phyloP scores from a whole-genome alignment of 352 stramenopile genomes.

The Globisporangium middletonii region DNA sequence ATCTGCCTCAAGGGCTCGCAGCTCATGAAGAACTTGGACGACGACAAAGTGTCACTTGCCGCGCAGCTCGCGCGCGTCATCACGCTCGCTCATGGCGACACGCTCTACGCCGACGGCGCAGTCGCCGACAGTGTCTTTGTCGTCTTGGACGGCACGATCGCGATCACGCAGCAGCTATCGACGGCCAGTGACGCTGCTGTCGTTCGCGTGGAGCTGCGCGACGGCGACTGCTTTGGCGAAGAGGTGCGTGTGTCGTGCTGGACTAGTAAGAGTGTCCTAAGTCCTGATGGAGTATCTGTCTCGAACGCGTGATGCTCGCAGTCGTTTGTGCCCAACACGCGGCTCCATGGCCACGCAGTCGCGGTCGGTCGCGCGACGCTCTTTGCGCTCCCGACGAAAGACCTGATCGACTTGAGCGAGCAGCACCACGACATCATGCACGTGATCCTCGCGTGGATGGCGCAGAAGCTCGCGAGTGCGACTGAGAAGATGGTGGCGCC shows the following conservation, averaged over 20 bases:
- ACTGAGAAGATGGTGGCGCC: slow-evolving; percentile 62
- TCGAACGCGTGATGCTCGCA: slow-evolving; percentile 10
- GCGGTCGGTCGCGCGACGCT: slow-evolving; percentile 53
- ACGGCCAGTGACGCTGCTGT: no score
- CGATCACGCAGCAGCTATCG: slow-evolving; percentile 24
- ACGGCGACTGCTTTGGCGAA: slow-evolving; percentile 79
- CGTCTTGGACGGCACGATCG: slow-evolving; percentile 65
- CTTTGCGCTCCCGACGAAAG: slow-evolving; percentile 71
- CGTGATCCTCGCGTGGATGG: slow-evolving; percentile 73
- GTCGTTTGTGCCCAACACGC: slow-evolving; percentile 65
- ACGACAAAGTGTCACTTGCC: slow-evolving; percentile 77
- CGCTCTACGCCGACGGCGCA: slow-evolving; percentile 41
- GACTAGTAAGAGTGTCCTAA: neutral
- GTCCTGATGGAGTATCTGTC: neutral
- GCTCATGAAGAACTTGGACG: slow-evolving; percentile 77
- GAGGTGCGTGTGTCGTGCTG: slow-evolving; percentile 23
- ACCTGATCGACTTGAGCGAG: slow-evolving; percentile 74
- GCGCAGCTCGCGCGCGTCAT: slow-evolving; percentile 66
- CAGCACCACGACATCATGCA: slow-evolving; percentile 82
- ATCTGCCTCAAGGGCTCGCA: slow-evolving; percentile 81
- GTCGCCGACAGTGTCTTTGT: slow-evolving; percentile 53
- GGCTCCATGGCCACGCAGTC: slow-evolving; percentile 31
- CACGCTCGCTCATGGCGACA: slow-evolving; percentile 44
- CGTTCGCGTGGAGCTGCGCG: slow-evolving; percentile 39
- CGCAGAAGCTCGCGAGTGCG: slow-evolving; percentile 58